A percentile compares a stretch with the other conserved stretches of the same genome.
Conservation (phyloP, 805 yeast genomes). For the Spathaspora passalidarum region DNA sequence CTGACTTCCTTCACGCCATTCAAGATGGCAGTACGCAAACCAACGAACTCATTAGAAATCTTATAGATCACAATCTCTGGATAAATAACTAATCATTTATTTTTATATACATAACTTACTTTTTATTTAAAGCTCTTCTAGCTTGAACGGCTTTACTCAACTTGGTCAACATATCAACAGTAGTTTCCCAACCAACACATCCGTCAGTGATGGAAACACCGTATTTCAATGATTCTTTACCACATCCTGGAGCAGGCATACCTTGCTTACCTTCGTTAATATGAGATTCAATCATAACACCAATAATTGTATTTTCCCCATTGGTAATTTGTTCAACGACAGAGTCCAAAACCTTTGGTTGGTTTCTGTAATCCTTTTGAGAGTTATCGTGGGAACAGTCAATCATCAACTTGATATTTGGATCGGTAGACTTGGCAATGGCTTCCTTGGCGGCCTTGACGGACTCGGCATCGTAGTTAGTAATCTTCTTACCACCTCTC, state of each 20-base stretch:
- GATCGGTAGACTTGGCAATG: slow-evolving; percentile 47
- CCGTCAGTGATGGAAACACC: slow-evolving; percentile 98
- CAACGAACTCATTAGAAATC: slow-evolving; percentile 8
- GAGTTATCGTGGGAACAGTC: slow-evolving; percentile 99
- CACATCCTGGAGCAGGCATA: slow-evolving; percentile 55
- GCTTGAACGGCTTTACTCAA: slow-evolving; percentile 80
- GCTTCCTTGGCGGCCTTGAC: slow-evolving; percentile 71
- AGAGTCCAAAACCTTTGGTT: slow-evolving; percentile 82
- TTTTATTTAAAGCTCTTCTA: slow-evolving; percentile 54
- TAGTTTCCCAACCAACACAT: slow-evolving; percentile 89
- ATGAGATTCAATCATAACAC: slow-evolving; percentile 94
- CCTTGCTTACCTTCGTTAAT: slow-evolving; percentile 89
- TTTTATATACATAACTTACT: slow-evolving; percentile 2
- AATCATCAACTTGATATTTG: slow-evolving; percentile 70
- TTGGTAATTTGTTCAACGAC: slow-evolving; percentile 78
- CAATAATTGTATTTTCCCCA: slow-evolving; percentile 81
- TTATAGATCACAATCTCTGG: slow-evolving; percentile 10
- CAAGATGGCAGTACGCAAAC: slow-evolving; percentile 5
- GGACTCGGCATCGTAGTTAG: slow-evolving; percentile 84
- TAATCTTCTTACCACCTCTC: slow-evolving; percentile 93
- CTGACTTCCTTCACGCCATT: slow-evolving; percentile 13
- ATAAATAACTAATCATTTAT: slow-evolving; percentile 1
- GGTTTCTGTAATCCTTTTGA: slow-evolving; percentile 88
- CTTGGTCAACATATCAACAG: slow-evolving; percentile 73
- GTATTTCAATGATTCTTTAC: slow-evolving; percentile 65